Base-by-base conservation (phyloP, 1,139 yeast genomes). In the Candida tropicalis region DNA sequence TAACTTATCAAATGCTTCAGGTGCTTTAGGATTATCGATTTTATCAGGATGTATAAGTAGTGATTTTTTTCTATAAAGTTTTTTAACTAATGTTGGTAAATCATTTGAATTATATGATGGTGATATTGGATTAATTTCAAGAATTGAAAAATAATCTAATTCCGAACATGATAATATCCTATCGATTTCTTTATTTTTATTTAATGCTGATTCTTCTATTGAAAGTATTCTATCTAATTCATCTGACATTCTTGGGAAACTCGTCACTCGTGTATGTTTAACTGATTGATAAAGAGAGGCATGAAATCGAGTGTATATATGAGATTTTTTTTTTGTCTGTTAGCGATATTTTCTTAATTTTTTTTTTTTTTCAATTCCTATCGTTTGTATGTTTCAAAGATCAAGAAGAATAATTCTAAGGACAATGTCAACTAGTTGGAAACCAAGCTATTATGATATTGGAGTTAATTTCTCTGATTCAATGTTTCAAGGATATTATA, bases 381-480 rank as follows among this genome's bases (percentile, higher is more conserved):
- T n/a, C n/a, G n/a, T n/a, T n/a, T n/a, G n/a, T n/a, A 24, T 31
- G 35, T 20, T 18, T n/a, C 23, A 20, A n/a, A 35, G 4, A 25
- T 26, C 31, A 26, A 25, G 16, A 26, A 25, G 16, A 20, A 10
- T 3, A 15, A 5, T 28, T 8, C 10, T 28, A 22, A 9, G 28
- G 23, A 23, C 28, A 28, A 37, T 37, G 40, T 27, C 40, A 10
- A 41, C 44, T 34, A 23, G 51, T 38, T 73, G 77, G 78, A 66
- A 57, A 54, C 78, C 78, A 29, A 61, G 70, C 38, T 73, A 73
- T 52, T 73, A 70, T 49, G 79, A 73, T 44, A 73, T 73, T 22
- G 96, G 95, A 2, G 88, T 90, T 53, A 93, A 93, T 60, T 76
- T 93, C 56, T 85, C 96, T 1, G 99, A 93, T 60, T 71, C 81